A percentile compares a stretch with the other conserved stretches of the same genome.
Conservation (phyloP, 345 rosid species). For the Lepidium africanum region DNA sequence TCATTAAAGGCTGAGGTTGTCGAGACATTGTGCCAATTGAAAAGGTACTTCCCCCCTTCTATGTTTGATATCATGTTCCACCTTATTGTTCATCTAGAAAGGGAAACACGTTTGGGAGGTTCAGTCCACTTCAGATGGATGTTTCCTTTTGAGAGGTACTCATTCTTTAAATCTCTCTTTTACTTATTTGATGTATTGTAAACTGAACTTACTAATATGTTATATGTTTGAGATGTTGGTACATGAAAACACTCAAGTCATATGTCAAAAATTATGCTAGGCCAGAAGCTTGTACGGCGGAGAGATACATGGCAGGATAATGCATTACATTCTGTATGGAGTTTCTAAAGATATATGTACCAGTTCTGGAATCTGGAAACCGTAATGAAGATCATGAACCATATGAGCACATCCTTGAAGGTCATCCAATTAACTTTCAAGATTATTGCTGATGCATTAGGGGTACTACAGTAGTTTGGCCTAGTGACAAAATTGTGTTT, state of each 20-base stretch:
- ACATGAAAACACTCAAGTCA: background rate
- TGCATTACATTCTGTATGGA: too few species aligned
- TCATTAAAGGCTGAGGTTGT: background rate
- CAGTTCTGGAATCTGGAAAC: too few species aligned
- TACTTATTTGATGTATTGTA: background rate
- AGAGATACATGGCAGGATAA: too few species aligned
- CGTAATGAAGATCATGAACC: too few species aligned
- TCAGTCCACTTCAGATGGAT: background rate
- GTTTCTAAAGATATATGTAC: too few species aligned
- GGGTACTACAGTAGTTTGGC: too few species aligned
- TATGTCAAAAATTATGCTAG: background rate
- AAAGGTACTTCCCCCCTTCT: conserved; percentile 40
- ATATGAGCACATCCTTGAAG: too few species aligned
- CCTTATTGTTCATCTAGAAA: background rate
- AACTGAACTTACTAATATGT: background rate
- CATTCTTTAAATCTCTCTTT: too few species aligned
- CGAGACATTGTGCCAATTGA: conserved; percentile 63
- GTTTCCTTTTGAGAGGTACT: background rate
- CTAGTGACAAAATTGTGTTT: too few species aligned
- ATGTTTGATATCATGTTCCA: background rate
- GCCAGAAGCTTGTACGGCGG: too few species aligned
- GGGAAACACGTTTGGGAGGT: background rate
- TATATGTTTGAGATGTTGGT: background rate
- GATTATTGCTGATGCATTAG: too few species aligned
- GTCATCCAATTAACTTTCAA: too few species aligned